Evolutionary conservation across 345 rosid species (phyloP).

Genomic region (Hypericum perforatum): DNA sequence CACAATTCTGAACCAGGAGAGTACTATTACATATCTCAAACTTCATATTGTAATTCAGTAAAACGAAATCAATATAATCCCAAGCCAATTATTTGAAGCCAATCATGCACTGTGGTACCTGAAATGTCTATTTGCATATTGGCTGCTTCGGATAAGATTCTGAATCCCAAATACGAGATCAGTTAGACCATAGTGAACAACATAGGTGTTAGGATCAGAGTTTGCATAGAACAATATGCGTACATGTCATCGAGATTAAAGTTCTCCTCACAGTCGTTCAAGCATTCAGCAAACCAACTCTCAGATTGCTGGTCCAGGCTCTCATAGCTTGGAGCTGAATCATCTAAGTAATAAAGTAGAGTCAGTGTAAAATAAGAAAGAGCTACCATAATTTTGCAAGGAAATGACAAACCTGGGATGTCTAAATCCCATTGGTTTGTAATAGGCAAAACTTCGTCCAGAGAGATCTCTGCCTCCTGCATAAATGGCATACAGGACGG

Average conservation of each 20-base stretch:
- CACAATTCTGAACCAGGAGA: constrained; percentile 39
- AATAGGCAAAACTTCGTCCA: constrained; percentile 49
- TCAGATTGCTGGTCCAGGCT: constrained; percentile 52
- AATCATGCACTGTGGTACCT: constrained; percentile 21
- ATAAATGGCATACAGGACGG: not conserved
- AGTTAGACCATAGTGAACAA: constrained; percentile 11
- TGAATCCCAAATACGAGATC: constrained; percentile 20
- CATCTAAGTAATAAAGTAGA: constrained; percentile 22
- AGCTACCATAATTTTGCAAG: constrained; percentile 8
- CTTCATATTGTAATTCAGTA: no score
- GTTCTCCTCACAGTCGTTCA: constrained; percentile 53
- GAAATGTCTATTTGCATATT: constrained; percentile 52
- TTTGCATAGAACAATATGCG: constrained; percentile 17
- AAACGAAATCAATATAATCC: no score
- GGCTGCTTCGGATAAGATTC: constrained; percentile 40
- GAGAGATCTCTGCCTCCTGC: constrained; percentile 53
- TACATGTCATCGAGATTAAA: constrained; percentile 54
- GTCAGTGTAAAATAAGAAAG: constrained; percentile 8
- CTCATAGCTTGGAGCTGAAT: constrained; percentile 44
- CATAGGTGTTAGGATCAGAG: constrained; percentile 12
- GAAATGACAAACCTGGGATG: constrained; percentile 50
- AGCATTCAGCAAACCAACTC: constrained; percentile 62
- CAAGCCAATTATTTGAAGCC: no score
- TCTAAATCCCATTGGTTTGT: constrained; percentile 45
- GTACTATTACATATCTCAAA: constrained; percentile 3